Percentiles rank a stretch among this genome's conserved stretches.
phyloP scores from a whole-genome alignment of 2,329 filamentous ascomycete species.

The Arthroderma sp. region DNA sequence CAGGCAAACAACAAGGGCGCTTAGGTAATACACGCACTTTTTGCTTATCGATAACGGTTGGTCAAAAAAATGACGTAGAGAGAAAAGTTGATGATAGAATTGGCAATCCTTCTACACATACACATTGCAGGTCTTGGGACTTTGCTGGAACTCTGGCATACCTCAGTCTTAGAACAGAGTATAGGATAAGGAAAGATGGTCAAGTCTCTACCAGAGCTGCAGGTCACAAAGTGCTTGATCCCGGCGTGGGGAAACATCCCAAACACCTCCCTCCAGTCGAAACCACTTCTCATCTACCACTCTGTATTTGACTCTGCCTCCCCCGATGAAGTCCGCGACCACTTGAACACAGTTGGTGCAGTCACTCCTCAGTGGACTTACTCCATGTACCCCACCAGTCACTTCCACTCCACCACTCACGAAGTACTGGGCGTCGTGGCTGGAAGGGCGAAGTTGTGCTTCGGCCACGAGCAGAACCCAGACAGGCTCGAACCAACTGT shows the following conservation, averaged over 20 bases:
- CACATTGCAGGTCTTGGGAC: too few relatives aligned
- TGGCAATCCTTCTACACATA: too few relatives aligned
- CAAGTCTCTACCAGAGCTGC: conserved; percentile 31
- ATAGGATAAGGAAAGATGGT: neutral
- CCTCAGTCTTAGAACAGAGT: neutral
- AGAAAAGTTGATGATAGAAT: neutral
- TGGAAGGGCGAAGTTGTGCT: conserved; percentile 51
- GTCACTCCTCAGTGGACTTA: conserved; percentile 56
- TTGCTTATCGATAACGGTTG: neutral
- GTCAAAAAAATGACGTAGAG: neutral
- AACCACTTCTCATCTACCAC: conserved; percentile 56
- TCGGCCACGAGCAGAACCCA: conserved; percentile 53
- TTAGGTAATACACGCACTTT: neutral
- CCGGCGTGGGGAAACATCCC: conserved; percentile 46
- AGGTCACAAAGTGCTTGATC: conserved; percentile 48
- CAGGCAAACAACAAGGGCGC: neutral
- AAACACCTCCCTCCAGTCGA: conserved; percentile 53
- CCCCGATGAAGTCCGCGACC: conserved; percentile 44
- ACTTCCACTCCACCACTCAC: conserved; percentile 57
- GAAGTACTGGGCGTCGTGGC: conserved; percentile 51
- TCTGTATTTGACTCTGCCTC: conserved; percentile 40
- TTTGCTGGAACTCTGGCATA: too few relatives aligned
- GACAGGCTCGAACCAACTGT: conserved; percentile 45
- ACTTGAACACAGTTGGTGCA: conserved; percentile 42
- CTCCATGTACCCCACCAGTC: conserved; percentile 54